Base-by-base conservation (phyloP, 768 basidiomycete genomes). In the Chlorophyllum brunneum region DNA sequence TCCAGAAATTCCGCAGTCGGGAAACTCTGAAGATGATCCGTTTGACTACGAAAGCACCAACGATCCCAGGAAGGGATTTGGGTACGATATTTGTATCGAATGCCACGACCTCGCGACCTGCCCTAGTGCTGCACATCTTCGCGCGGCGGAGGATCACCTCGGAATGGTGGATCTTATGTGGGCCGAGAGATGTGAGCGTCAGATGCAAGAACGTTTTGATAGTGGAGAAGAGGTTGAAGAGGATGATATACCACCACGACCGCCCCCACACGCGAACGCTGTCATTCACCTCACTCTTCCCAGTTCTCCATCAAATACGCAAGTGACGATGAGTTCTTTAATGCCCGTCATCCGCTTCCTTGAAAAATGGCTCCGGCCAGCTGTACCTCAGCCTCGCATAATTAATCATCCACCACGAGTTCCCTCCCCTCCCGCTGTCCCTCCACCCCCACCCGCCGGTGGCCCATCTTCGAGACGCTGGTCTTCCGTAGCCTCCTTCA, bases 81-180 rank as follows among this genome's bases (percentile, higher is more conserved):
- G 88, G 13, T 93, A 84, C 62, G 86, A 92, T 61, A 80, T 95
- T 37, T 94, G 91, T 65, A 80, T 95, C 55, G 92, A 95, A 68
- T 91, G 89, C 62, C 86, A 89, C 61, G 90, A 94, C 57, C 71
- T 81, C 29, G 88, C 89, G 2, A 82, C 84, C 11, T 86, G 88
- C 65, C 88, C 92, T 0, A 74, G 75, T n/a, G 52, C 74, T 0
- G 73, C 79, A 30, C 85, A 88, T 60, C 66, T 92, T 31, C 76
- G 82, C 45, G 83, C 82, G 2, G 87, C 85, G 6, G 88, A 92
- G 64, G 88, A 91, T 54, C 87, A 91, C 59, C 61, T 93, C 8
- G 67, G 66, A 26, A 74, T 73, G 66, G 66, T 92, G 62, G 90
- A 92, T 56, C 70, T 70, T 45, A 71, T 79, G 64, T 92, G 90